Evolutionary conservation across 345 rosid genomes (phyloP).

Genomic region (Syzygium oleosum): DNA sequence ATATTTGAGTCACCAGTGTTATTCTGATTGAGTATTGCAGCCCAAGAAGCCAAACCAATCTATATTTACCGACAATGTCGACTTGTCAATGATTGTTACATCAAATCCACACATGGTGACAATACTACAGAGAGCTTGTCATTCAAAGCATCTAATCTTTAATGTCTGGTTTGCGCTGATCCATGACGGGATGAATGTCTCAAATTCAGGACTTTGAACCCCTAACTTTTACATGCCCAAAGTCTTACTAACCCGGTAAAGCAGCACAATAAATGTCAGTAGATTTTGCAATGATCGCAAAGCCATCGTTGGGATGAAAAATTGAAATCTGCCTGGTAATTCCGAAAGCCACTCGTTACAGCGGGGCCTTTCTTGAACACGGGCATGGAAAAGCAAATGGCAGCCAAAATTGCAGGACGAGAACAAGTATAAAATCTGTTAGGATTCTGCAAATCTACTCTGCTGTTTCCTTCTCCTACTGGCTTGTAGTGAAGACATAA

Average conservation of each 20-base stretch:
- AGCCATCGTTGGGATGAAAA: background rate
- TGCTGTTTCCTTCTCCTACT: background rate
- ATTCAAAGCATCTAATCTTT: background rate
- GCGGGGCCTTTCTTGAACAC: background rate
- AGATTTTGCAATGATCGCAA: background rate
- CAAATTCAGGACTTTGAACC: background rate
- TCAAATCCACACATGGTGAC: background rate
- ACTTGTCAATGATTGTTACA: background rate
- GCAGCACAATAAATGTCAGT: background rate
- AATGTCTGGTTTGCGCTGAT: background rate
- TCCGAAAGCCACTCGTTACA: background rate
- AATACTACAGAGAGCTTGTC: background rate
- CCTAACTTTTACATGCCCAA: background rate
- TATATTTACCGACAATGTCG: background rate
- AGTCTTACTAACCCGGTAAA: background rate
- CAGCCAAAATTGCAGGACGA: background rate
- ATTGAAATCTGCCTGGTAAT: background rate
- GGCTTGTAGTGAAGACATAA: background rate
- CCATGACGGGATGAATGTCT: background rate
- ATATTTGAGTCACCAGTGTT: conserved; percentile 3
- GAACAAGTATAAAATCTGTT: background rate
- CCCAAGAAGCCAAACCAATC: background rate
- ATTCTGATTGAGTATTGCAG: background rate
- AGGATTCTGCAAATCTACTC: background rate
- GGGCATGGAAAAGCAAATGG: background rate